phyloP scores from a whole-genome alignment of 768 basidiomycete genomes.

The Panus rudis region DNA sequence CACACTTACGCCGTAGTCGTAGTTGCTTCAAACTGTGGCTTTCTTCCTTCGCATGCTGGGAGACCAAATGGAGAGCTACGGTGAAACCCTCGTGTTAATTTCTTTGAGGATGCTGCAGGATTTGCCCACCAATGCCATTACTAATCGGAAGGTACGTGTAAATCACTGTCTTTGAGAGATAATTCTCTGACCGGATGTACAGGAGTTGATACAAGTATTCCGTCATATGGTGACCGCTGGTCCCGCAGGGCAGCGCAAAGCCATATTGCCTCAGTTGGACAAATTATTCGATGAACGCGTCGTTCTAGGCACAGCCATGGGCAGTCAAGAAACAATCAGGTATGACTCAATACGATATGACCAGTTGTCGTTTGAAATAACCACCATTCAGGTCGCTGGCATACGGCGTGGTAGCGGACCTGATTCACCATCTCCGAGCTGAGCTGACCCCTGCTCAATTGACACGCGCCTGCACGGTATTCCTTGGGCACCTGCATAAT shows the following conservation, averaged over 20 bases:
- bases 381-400: slow-evolving; percentile 52
- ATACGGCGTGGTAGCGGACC: slow-evolving; percentile 85
- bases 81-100: slow-evolving; percentile 72
- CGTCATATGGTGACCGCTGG: neutral
- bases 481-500: slow-evolving; percentile 86
- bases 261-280: slow-evolving; percentile 77
- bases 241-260: slow-evolving; percentile 38
- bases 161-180: too few species aligned
- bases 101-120: slow-evolving; percentile 89
- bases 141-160: slow-evolving; percentile 66
- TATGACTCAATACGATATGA: too few species aligned
- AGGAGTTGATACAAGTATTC: neutral
- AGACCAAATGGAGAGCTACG: slow-evolving; percentile 65
- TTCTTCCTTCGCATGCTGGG: slow-evolving; percentile 72
- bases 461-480: slow-evolving; percentile 71
- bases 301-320: slow-evolving; percentile 76
- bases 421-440: slow-evolving; percentile 83
- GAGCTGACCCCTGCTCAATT: slow-evolving; percentile 77
- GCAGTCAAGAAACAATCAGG: slow-evolving; percentile 82
- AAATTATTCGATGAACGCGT: slow-evolving; percentile 88
- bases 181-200: too few species aligned
- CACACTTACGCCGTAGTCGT: neutral
- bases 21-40: slow-evolving; percentile 90
- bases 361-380: slow-evolving; percentile 12
- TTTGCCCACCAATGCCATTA: slow-evolving; percentile 80